Base-by-base conservation (phyloP, 176 grass and related monocot genomes). In the Cenchrus purpureus region DNA sequence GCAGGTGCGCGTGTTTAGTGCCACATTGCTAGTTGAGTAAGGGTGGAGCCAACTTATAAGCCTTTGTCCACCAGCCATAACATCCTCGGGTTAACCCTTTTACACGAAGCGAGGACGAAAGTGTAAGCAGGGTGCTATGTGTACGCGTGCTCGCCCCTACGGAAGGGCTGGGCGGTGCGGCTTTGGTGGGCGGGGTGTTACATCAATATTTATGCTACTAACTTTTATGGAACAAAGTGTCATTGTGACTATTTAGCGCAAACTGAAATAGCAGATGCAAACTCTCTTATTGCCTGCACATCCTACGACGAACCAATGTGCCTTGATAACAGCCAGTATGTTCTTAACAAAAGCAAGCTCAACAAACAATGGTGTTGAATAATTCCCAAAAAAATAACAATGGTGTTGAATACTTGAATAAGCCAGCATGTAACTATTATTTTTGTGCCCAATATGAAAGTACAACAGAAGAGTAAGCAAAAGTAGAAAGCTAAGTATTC, bases 391-490 rank as follows among this genome's bases (percentile, higher is more conserved):
- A 25, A 25, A 25, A 25, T 25, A 58, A 55, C 62, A 77, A 56
- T 37, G 13, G 25, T 19, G 40, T 43, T 12, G 5, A 79, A 60
- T 84, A 73, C 22, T 25, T 25, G 22, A 79, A 60, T 84, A 73
- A 63, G 32, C 63, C 9, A 81, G 61, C 22, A 62, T 16, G 28
- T 52, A 28, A 61, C 31, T 62, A 65, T n/a, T 17, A 64, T 17
- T 71, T 71, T 32, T 48, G 48, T 79, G 22, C n/a, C 44, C 5
- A 71, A 44, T 74, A 88, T 13, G 87, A 10, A 81, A 78, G 11
- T 71, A 73, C 29, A 78, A n/a, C 57, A 59, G 67, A 77, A 51
- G 10, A 73, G 31, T 52, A 50, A 25, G 46, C 2, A 76, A 88
- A 87, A 65, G 20, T 69, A 74, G 46, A 9, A 79, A 25, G 37